Base-by-base conservation (phyloP, 495 filamentous ascomycete species). In the Symbiotaphrina buchneri region DNA sequence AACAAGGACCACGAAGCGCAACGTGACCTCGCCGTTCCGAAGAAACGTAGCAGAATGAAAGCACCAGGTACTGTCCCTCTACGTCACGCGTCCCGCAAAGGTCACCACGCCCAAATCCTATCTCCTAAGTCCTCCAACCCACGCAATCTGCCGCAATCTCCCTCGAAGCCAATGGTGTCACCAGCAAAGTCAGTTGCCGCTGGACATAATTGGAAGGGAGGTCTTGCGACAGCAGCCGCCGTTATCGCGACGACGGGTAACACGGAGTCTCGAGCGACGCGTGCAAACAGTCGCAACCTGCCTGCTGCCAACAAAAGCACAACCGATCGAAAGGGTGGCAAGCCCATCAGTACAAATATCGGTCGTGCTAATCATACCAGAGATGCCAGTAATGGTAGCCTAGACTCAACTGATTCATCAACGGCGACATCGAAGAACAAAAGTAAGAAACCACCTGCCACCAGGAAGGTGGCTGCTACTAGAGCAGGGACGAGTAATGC, bases 41-140 rank as follows among this genome's bases (percentile, higher is more conserved):
- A 38, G 29, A 38, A 38, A 20, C 34, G 35, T 7, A 27, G 29
- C 20, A 38, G 35, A 18, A 21, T n/a, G 28, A 16, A n/a, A 19
- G 13, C 35, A 5, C n/a, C 34, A n/a, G 16, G 29, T 3, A 15
- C 33, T 0, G 16, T 11, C 3, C 15, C 30, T 11, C 11, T 20
- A 3, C 35, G 35, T 8, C 16, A n/a, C 6, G 13, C 22, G 3
- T 38, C 35, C 17, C 10, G 34, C 16, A 35, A 38, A 22, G 15
- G 18, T 4, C 8, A 36, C 6, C 13, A 21, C 11, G 34, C 35
- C 26, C 35, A 38, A 32, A 23, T 38, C 10, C 30, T 38, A 3
- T 38, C 35, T 18, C 35, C 35, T n/a, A 35, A 33, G n/a, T 38
- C 35, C 8, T 17, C 3, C 7, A 38, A 38, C 10, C 14, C 30